Evolutionary conservation across 1,284 basidiomycete species (phyloP), one percentile per base, ranked within the genome.

Genomic region (Tranzscheliella williamsii): DNA sequence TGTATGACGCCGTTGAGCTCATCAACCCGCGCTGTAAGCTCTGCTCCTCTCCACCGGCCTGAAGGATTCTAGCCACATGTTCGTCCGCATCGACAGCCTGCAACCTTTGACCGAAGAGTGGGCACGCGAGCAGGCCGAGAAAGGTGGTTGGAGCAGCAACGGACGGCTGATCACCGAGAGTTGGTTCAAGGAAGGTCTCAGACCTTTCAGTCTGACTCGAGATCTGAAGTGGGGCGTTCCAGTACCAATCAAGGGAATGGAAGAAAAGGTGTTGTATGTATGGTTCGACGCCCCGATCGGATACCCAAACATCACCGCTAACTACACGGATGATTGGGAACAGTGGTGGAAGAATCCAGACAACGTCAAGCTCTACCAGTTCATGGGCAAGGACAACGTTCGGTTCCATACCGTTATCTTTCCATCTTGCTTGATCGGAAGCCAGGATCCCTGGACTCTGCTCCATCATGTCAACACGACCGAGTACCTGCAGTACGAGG

Each of bases 341-440:
- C 83, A 87, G 78, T 99, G 95, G 95, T 99, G 95, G 95, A 87
- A 90, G 78, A 89, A 94, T 77, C 89, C 89, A 4, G 83, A 91
- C 67, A 84, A 97, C 70, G 93, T 99, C 64, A 84, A 86, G 67
- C 82, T 98, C 42, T 96, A 91, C 81, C 95, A 99, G 79, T 99
- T 99, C 83, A 99, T 99, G 95, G 80, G 80, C 69, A 79, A 80
- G 67, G 74, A 77, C 67, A 77, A 96, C 68, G 90, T 93, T 46
- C 95, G 94, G 78, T 99, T 99, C 86, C 95, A 99, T 79, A 93
- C 91, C 2, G 87, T 98, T 44, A 91, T 93, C 75, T 98, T 88
- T 82, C 95, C 95, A 11, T 87, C 90, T 7, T 87, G 93, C 61
- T 84, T 92, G 69, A 81, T 97, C 64, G 95, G 87, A 8, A 93